Evolutionary conservation across 2,329 filamentous ascomycete species (phyloP).

Genomic region (Penicillium sp.): DNA sequence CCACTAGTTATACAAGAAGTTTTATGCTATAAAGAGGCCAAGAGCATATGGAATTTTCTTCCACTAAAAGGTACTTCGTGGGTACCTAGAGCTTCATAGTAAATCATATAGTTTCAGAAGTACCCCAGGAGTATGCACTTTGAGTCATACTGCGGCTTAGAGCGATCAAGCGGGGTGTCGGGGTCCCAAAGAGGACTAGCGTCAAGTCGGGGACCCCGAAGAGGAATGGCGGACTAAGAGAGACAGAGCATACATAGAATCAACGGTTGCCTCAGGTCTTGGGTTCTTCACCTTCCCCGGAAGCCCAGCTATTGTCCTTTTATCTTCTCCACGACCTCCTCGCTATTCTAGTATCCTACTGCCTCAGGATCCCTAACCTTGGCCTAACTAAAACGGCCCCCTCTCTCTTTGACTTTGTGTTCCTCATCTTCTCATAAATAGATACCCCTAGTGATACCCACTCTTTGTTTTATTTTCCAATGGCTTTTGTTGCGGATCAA

Average conservation of each 20-base stretch:
- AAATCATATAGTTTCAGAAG: not conserved
- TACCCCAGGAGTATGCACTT: not conserved
- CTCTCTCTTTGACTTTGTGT: not conserved
- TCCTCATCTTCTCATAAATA: not conserved
- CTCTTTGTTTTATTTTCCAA: conserved; percentile 11
- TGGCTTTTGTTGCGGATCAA: conserved; percentile 29
- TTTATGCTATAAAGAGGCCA: not conserved
- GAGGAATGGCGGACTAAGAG: conserved; percentile 16
- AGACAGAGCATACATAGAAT: conserved; percentile 7
- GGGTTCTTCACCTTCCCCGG: conserved; percentile 16
- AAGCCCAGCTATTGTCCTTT: conserved; percentile 5
- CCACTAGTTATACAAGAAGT: not conserved
- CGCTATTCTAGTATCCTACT: not conserved
- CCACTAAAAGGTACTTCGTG: not conserved
- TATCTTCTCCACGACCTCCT: conserved; percentile 3
- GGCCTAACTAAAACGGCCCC: not conserved
- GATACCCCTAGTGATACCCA: conserved; percentile 10
- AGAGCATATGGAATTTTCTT: not conserved
- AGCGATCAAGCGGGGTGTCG: conserved; percentile 19
- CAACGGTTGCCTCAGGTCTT: conserved; percentile 20
- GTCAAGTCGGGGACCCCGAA: conserved; percentile 30
- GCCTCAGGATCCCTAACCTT: not conserved
- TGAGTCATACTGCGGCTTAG: conserved; percentile 12
- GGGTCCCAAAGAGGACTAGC: conserved; percentile 28
- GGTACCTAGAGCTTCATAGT: not conserved